Percentiles rank a stretch among this genome's conserved stretches.
phyloP scores from a whole-genome alignment of 73 alveolate species.

The Blepharisma japonicum region DNA sequence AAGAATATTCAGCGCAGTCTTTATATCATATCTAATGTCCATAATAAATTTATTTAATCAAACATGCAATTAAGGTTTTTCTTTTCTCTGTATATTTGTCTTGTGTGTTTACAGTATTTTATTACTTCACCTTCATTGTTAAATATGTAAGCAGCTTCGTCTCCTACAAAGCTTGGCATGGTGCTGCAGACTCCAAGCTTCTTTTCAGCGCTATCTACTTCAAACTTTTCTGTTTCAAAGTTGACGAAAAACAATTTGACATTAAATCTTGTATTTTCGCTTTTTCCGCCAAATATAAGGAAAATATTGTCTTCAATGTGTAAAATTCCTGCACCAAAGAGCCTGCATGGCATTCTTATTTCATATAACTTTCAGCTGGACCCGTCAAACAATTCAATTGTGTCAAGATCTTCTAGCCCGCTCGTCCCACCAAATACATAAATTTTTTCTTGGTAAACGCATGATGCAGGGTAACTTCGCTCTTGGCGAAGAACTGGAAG shows the following conservation, averaged over 20 bases:
- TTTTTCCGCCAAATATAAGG: background rate
- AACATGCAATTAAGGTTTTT: no score
- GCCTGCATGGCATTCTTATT: background rate
- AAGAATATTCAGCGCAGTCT: no score
- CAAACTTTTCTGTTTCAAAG: background rate
- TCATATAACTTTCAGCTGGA: background rate
- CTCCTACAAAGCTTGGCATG: background rate
- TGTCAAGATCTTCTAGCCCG: conserved; percentile 1
- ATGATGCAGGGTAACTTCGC: background rate
- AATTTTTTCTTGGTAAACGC: background rate
- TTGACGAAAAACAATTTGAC: background rate
- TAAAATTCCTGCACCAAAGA: background rate
- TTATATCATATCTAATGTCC: no score
- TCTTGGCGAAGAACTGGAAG: background rate
- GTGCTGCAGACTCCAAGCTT: background rate
- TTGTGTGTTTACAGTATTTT: background rate
- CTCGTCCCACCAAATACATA: conserved; percentile 9
- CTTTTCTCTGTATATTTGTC: background rate
- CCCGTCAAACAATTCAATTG: background rate
- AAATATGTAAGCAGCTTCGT: background rate
- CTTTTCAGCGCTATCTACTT: background rate
- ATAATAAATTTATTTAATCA: no score
- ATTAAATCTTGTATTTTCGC: background rate
- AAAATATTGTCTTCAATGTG: background rate
- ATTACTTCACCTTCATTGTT: background rate